A percentile compares a stretch with the other conserved stretches of the same genome.
Evolutionary conservation across 257 asterid genomes (phyloP).

Genomic region (Coffea canephora): DNA sequence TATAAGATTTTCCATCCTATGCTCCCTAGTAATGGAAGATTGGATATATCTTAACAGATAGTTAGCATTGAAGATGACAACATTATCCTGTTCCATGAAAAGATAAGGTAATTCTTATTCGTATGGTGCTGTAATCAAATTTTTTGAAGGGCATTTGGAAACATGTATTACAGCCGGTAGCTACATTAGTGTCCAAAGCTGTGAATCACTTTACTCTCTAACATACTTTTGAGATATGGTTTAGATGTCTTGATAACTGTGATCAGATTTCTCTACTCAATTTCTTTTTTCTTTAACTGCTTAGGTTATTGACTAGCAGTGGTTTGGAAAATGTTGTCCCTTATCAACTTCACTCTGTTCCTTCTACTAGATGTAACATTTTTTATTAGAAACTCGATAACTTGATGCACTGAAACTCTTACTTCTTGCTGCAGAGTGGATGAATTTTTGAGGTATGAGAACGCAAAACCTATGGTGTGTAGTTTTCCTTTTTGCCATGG

Average conservation of each 20-base stretch:
- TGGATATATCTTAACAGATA: constrained; percentile 46
- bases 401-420: constrained; percentile 14
- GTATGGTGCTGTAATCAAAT: not conserved
- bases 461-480: constrained; percentile 6
- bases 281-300: not conserved
- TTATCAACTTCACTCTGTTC: not conserved
- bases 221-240: not conserved
- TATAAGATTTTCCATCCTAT: not conserved
- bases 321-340: no score
- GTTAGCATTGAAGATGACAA: constrained; percentile 73
- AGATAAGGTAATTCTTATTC: constrained; percentile 60
- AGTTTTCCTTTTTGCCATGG: constrained; percentile 15
- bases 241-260: not conserved
- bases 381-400: not conserved
- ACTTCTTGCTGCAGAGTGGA: constrained; percentile 65
- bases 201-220: not conserved
- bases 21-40: constrained; percentile 1
- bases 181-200: not conserved
- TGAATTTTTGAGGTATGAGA: constrained; percentile 74
- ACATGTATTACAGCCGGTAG: not conserved
- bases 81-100: constrained; percentile 70
- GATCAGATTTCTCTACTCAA: not conserved
- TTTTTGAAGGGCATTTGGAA: not conserved
- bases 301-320: not conserved
- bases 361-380: not conserved